phyloP scores from a whole-genome alignment of 1,139 yeast species.

The Protomyces arabidopsidicola region DNA sequence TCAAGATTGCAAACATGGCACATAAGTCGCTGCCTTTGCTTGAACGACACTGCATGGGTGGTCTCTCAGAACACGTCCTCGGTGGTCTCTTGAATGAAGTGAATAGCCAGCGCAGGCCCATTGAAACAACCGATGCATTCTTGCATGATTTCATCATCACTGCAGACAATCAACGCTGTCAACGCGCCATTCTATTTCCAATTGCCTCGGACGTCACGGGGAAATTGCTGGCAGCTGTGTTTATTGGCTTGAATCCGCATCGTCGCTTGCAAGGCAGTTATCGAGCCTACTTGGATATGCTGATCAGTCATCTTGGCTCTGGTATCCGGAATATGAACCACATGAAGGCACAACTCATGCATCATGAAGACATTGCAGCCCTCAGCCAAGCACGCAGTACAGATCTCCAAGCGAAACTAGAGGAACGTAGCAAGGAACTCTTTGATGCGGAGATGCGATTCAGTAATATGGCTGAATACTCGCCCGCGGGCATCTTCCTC shows the following conservation, averaged over 20 bases:
- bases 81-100: background rate
- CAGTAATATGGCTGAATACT: conserved; percentile 31
- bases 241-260: background rate
- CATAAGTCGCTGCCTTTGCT: background rate
- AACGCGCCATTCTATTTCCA: background rate
- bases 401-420: conserved; percentile 28
- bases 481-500: conserved; percentile 32
- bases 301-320: background rate
- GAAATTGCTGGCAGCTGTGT: background rate
- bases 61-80: background rate
- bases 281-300: background rate
- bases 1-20: background rate
- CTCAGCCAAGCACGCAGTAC: conserved; percentile 13
- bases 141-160: background rate
- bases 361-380: background rate
- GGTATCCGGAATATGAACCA: background rate
- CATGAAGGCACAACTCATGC: background rate
- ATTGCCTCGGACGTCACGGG: background rate
- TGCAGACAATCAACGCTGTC: background rate
- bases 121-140: background rate
- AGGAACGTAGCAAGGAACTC: conserved; percentile 30
- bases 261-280: background rate
- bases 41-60: background rate
- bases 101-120: background rate
- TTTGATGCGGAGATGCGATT: conserved; percentile 30